phyloP scores from a whole-genome alignment of 805 yeast species.

The Ogataea ramenticola region DNA sequence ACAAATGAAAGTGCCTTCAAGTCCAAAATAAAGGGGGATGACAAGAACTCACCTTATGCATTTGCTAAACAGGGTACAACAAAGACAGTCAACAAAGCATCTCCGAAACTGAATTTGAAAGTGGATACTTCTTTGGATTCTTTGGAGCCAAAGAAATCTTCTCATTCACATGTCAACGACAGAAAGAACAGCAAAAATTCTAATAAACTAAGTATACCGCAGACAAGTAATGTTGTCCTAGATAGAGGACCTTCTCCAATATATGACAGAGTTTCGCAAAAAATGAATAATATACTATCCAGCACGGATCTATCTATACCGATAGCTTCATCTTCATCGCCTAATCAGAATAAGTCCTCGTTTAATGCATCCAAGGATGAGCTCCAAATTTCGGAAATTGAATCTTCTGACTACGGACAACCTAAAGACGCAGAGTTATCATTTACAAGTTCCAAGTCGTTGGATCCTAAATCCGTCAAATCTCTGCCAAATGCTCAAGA shows the following conservation, averaged over 20 bases:
- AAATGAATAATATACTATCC: conserved; percentile 9
- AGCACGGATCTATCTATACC: background rate
- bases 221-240: background rate
- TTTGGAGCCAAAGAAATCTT: background rate
- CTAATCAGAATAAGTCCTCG: background rate
- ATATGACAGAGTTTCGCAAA: conserved; percentile 14
- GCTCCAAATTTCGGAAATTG: background rate
- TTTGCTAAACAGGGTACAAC: conserved; percentile 3
- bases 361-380: background rate
- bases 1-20: conserved; percentile 17
- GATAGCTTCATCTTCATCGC: background rate
- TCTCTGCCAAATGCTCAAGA: background rate
- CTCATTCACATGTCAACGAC: background rate
- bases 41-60: conserved; percentile 19
- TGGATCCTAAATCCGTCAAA: background rate
- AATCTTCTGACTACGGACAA: background rate
- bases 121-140: conserved; percentile 14
- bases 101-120: conserved; percentile 5
- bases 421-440: background rate
- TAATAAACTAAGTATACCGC: background rate
- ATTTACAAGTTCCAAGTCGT: background rate
- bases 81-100: background rate
- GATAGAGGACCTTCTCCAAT: conserved; percentile 9
- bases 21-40: conserved; percentile 9
- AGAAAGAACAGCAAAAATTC: background rate